Evolutionary conservation across 176 grass and related monocot species (phyloP).

Genomic region (Otatea glauca): DNA sequence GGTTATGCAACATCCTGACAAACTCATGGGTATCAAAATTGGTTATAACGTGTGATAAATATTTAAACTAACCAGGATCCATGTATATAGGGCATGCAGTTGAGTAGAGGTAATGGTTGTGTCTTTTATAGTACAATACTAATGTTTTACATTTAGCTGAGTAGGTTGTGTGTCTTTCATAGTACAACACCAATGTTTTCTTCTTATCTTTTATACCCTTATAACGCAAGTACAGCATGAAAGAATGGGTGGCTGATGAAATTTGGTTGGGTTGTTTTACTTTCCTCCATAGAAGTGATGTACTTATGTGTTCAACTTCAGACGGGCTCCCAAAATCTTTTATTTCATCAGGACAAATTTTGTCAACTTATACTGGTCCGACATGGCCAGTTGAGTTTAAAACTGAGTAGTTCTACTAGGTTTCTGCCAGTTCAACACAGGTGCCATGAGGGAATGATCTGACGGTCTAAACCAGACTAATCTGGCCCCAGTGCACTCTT

Average conservation of each 20-base stretch:
- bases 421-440: background rate
- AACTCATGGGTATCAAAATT: no score
- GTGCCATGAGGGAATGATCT: slow-evolving; percentile 5
- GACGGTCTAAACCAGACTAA: slow-evolving; percentile 2
- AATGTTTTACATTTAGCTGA: no score
- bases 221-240: background rate
- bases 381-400: background rate
- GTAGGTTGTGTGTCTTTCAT: no score
- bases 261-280: background rate
- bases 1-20: no score
- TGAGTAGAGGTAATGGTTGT: no score
- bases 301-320: background rate
- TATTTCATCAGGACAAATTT: background rate
- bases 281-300: background rate
- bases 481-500: background rate
- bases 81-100: no score
- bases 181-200: background rate
- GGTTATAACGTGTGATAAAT: no score
- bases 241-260: background rate
- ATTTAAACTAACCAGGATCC: no score
- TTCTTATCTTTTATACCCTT: slow-evolving; percentile 9
- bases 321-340: slow-evolving; percentile 1
- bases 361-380: background rate
- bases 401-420: slow-evolving; percentile 25
- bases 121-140: no score